Evolutionary conservation across 495 filamentous ascomycete genomes (phyloP).

Genomic region (Hamigera avellanea): DNA sequence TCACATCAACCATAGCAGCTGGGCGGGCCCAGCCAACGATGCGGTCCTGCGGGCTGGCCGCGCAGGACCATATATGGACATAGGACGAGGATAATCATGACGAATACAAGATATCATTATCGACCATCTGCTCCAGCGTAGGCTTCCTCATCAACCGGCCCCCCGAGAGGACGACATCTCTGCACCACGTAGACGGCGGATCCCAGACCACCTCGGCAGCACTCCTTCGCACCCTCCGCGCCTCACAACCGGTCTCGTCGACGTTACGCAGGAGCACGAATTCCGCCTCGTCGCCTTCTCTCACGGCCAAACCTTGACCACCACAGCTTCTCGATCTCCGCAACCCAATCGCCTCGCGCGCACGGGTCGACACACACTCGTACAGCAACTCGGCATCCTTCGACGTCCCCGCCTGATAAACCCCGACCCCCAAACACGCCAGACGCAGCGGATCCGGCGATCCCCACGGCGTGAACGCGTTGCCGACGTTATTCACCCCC

Average conservation of each 20-base stretch:
- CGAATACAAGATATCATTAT: too few relatives aligned
- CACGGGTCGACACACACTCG: slow-evolving; percentile 50
- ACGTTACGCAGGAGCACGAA: slow-evolving; percentile 18
- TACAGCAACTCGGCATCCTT: slow-evolving; percentile 47
- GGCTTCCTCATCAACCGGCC: slow-evolving; percentile 9
- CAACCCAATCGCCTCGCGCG: slow-evolving; percentile 31
- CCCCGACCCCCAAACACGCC: slow-evolving; percentile 50
- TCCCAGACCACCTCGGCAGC: slow-evolving; percentile 29
- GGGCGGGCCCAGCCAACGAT: too few relatives aligned
- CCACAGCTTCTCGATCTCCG: not conserved
- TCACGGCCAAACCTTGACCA: slow-evolving; percentile 1
- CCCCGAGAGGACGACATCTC: slow-evolving; percentile 14
- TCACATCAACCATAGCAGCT: too few relatives aligned
- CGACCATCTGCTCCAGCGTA: not conserved
- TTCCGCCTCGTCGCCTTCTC: slow-evolving; percentile 10
- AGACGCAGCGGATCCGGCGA: slow-evolving; percentile 57
- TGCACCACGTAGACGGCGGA: slow-evolving; percentile 15
- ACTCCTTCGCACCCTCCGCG: slow-evolving; percentile 14
- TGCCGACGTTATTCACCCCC: slow-evolving; percentile 68
- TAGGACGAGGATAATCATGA: too few relatives aligned
- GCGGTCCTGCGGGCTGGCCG: too few relatives aligned
- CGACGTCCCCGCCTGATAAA: slow-evolving; percentile 57
- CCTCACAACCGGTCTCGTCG: slow-evolving; percentile 21
- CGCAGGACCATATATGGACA: too few relatives aligned
- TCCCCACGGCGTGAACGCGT: slow-evolving; percentile 67